Percentiles rank a stretch among this genome's conserved stretches.
phyloP scores from a whole-genome alignment of 2,329 filamentous ascomycete species.

The Hymenoscyphus linearis region DNA sequence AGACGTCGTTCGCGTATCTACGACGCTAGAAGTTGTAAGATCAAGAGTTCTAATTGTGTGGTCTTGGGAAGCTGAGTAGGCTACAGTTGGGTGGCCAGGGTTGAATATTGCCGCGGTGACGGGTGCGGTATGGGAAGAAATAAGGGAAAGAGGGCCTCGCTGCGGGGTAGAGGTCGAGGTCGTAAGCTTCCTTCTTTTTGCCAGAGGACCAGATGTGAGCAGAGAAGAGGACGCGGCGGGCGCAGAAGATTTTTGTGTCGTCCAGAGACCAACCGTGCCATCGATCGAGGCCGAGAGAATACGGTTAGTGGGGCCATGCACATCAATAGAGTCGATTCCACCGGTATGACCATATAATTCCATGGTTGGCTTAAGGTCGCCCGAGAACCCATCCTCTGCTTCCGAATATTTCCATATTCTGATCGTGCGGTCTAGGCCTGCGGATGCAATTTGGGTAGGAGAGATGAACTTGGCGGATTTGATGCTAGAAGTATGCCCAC shows the following conservation, averaged over 20 bases:
- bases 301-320: constrained; percentile 67
- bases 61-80: constrained; percentile 87
- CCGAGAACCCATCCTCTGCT: constrained; percentile 50
- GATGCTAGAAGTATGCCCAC: constrained; percentile 70
- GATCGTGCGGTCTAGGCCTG: constrained; percentile 78
- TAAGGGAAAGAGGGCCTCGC: constrained; percentile 71
- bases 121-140: constrained; percentile 63
- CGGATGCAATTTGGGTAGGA: constrained; percentile 71
- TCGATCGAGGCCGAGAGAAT: constrained; percentile 84
- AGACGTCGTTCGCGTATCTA: constrained; percentile 77
- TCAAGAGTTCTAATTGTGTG: constrained; percentile 89
- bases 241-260: constrained; percentile 68
- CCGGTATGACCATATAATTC: constrained; percentile 81
- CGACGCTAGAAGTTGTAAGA: constrained; percentile 70
- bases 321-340: constrained; percentile 67
- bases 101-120: constrained; percentile 83
- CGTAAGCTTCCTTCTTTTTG: constrained; percentile 70
- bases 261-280: constrained; percentile 83
- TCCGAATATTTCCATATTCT: constrained; percentile 87
- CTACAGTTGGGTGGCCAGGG: constrained; percentile 76
- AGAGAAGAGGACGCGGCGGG: constrained; percentile 67
- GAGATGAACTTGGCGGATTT: constrained; percentile 83
- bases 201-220: constrained; percentile 59
- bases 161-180: constrained; percentile 51
- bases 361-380: constrained; percentile 60